phyloP scores from a whole-genome alignment of 1,139 yeast genomes.

The Hemisphaericaspora lyxosophila region DNA sequence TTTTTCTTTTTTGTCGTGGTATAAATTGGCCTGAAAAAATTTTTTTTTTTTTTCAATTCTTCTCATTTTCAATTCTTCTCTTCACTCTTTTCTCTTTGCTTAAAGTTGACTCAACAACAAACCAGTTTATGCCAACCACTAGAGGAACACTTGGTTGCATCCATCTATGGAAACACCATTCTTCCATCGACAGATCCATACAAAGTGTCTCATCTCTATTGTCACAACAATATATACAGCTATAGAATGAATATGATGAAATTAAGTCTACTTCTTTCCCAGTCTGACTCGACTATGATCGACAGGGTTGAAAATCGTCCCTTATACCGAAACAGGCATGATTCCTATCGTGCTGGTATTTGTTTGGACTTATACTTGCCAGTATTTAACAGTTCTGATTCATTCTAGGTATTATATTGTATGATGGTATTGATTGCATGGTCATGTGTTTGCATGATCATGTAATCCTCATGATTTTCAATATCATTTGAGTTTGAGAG shows the following conservation, averaged over 20 bases:
- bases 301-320: slow-evolving; percentile 72
- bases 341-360: slow-evolving; percentile 3
- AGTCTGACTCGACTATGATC: slow-evolving; percentile 82
- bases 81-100: neutral
- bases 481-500: too few species aligned
- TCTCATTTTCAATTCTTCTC: neutral
- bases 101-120: neutral
- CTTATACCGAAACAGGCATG: slow-evolving; percentile 10
- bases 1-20: neutral
- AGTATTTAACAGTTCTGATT: slow-evolving; percentile 75
- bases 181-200: slow-evolving; percentile 1
- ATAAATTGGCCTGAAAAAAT: neutral
- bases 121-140: neutral
- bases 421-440: slow-evolving; percentile 6
- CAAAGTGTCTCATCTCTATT: neutral
- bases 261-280: slow-evolving; percentile 72
- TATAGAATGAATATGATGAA: slow-evolving; percentile 48
- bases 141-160: slow-evolving; percentile 1
- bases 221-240: neutral
- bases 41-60: too few species aligned
- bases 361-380: slow-evolving; percentile 79
- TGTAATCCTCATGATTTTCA: slow-evolving; percentile 8
- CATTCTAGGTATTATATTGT: slow-evolving; percentile 17
- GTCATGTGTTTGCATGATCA: slow-evolving; percentile 5
- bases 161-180: neutral